phyloP scores from a whole-genome alignment of 2,329 filamentous ascomycete genomes.

The Epichloe sp. region DNA sequence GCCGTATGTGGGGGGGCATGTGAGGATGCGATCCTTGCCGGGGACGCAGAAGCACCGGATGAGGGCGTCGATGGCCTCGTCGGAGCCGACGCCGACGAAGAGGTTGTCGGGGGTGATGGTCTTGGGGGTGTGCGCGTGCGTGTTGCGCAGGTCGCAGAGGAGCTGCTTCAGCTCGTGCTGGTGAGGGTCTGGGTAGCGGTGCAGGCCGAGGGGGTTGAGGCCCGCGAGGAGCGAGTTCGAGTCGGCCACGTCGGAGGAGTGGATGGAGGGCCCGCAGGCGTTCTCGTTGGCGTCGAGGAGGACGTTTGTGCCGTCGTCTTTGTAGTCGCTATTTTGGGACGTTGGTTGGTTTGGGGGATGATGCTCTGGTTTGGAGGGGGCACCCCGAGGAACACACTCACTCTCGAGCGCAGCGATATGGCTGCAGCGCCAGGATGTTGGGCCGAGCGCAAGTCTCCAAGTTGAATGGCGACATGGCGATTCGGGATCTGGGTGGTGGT shows the following conservation, averaged over 20 bases:
- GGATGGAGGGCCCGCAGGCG: slow-evolving; percentile 74
- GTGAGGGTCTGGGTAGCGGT: slow-evolving; percentile 95
- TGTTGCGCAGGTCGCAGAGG: slow-evolving; percentile 79
- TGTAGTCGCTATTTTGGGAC: slow-evolving; percentile 65
- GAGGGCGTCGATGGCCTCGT: slow-evolving; percentile 92
- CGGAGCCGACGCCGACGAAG: slow-evolving; percentile 90
- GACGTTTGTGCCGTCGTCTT: slow-evolving; percentile 91
- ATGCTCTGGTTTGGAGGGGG: slow-evolving; percentile 1
- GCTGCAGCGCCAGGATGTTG: slow-evolving; percentile 64
- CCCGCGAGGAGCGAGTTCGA: slow-evolving; percentile 23
- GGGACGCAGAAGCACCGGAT: slow-evolving; percentile 88
- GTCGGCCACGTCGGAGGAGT: slow-evolving; percentile 32
- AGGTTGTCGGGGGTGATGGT: slow-evolving; percentile 67
- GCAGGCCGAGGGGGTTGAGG: slow-evolving; percentile 65
- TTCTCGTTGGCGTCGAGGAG: slow-evolving; percentile 98
- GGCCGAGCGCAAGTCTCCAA: slow-evolving; percentile 60
- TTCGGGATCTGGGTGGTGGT: background rate
- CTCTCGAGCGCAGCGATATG: slow-evolving; percentile 75
- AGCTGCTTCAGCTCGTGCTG: slow-evolving; percentile 75
- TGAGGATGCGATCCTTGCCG: slow-evolving; percentile 77
- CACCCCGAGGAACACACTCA: slow-evolving; percentile 28
- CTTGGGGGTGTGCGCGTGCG: slow-evolving; percentile 63
- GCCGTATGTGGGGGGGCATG: slow-evolving; percentile 92
- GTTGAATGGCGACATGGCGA: slow-evolving; percentile 51
- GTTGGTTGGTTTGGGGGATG: background rate